A percentile compares a stretch with the other conserved stretches of the same genome.
Conservation (phyloP, 2,329 filamentous ascomycete species). For the Bipolaris gigantea region DNA sequence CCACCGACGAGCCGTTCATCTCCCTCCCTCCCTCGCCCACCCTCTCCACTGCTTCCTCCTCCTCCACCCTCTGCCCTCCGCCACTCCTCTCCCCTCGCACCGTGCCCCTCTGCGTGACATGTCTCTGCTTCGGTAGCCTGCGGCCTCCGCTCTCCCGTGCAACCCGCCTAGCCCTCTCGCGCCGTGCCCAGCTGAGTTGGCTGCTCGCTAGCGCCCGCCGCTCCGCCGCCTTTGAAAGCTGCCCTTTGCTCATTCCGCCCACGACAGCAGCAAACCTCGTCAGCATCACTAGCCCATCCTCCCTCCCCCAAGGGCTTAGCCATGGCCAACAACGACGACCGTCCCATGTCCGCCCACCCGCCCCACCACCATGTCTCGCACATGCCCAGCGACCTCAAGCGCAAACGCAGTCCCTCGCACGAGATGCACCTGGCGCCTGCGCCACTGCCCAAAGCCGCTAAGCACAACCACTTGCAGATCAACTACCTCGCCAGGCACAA, state of each 20-base stretch:
- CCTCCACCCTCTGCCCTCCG: neutral
- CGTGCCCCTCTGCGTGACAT: constrained; percentile 2
- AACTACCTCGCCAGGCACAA: constrained; percentile 68
- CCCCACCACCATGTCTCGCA: constrained; percentile 26
- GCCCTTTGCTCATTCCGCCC: constrained; percentile 21
- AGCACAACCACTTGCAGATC: constrained; percentile 65
- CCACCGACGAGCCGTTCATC: constrained; percentile 11
- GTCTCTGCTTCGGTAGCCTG: constrained; percentile 4
- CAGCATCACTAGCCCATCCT: constrained; percentile 10
- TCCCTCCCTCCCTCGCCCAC: neutral
- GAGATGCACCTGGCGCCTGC: constrained; percentile 40
- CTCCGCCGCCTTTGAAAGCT: constrained; percentile 22
- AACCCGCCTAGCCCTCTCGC: constrained; percentile 2
- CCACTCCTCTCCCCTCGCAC: neutral
- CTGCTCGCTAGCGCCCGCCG: constrained; percentile 24
- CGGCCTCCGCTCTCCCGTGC: constrained; percentile 12
- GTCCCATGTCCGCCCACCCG: constrained; percentile 27
- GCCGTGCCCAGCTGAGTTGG: constrained; percentile 17
- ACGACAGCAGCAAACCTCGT: constrained; percentile 14
- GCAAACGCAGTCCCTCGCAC: constrained; percentile 51
- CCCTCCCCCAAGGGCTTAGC: constrained; percentile 14
- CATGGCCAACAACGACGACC: constrained; percentile 34
- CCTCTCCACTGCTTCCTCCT: neutral
- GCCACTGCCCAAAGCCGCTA: constrained; percentile 55
- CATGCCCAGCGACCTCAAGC: constrained; percentile 46